Evolutionary conservation across 176 grass and related monocot species (phyloP), one percentile per base, ranked within the genome.

Genomic region (Oryza officinalis): DNA sequence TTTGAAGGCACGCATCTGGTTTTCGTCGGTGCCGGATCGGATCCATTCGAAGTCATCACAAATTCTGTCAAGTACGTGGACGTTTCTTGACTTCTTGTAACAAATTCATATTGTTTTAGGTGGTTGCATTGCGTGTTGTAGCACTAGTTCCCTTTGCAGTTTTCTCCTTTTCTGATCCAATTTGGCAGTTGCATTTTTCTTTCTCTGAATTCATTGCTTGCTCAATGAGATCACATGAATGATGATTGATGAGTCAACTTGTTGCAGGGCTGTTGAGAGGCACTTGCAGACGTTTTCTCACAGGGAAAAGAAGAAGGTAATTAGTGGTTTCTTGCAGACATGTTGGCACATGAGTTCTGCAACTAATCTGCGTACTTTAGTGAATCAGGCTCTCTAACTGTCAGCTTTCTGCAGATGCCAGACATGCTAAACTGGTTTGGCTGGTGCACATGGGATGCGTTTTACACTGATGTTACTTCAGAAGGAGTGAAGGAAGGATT

Each of bases 371-470:
- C 72, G 77, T 80, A n/a, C 54, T 69, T 69, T 74, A 18, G 50
- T 14, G 31, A 84, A 76, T 50, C 61, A 75, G 72, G 59, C 32
- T 37, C 27, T 78, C 64, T 80, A 71, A 87, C 27, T 40, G 49
- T 10, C 46, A 79, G 11, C 49, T 74, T 79, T 30, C 67, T 86
- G 45, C 85, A 94, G 94, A 90, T 92, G 85, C 94, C 91, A 57
- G 89, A 90, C 59, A 92, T 92, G 80, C 77, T 97, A 31, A 94
- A 92, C 80, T 94, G 92, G 91, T 97, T 97, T 94, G 94, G 94
- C 6, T 97, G 94, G 94, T 97, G 94, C 65, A 97, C 94, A 81
- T 97, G 94, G 94, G 94, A 97, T 84, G 94, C 94, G 2, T 97
- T 97, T 45, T 97, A 97, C 74, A 97, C 89, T 27, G 65, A 88